phyloP scores from a whole-genome alignment of 192 early-diverging fungal genomes.

The Umbelopsis sp. region DNA sequence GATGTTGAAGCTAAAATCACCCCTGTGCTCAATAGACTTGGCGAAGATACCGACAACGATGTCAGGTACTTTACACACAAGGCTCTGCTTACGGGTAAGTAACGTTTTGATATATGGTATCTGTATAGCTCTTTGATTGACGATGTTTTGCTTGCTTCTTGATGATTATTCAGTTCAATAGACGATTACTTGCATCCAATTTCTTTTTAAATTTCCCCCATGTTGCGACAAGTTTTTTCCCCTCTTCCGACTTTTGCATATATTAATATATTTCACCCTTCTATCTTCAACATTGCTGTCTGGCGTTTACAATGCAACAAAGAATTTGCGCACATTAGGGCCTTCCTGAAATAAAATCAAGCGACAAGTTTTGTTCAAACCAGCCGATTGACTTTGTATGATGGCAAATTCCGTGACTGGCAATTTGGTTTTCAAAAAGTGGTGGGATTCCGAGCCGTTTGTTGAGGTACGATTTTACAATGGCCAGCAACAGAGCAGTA shows the following conservation, averaged over 20 bases:
- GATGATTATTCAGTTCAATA: background rate
- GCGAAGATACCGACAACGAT: slow-evolving; percentile 90
- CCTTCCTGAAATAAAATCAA: background rate
- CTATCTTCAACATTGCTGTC: background rate
- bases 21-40: slow-evolving; percentile 81
- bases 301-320: background rate
- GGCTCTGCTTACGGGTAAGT: slow-evolving; percentile 57
- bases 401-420: background rate
- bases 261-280: slow-evolving; percentile 8
- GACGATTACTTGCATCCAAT: background rate
- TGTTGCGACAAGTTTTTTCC: background rate
- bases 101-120: background rate
- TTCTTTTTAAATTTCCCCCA: background rate
- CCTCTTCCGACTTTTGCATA: background rate
- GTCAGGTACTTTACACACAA: slow-evolving; percentile 91
- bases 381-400: background rate
- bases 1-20: slow-evolving; percentile 73
- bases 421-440: too few species aligned
- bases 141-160: background rate
- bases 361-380: too few species aligned
- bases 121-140: background rate
- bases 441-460: too few species aligned
- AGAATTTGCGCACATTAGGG: background rate
- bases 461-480: background rate
- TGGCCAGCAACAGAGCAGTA: slow-evolving; percentile 1